These are phyloP conservation scores for Wickerhamomyces sp. DNA, from an alignment of 1,139 yeast species.

Conservation along the genomic window DNA sequence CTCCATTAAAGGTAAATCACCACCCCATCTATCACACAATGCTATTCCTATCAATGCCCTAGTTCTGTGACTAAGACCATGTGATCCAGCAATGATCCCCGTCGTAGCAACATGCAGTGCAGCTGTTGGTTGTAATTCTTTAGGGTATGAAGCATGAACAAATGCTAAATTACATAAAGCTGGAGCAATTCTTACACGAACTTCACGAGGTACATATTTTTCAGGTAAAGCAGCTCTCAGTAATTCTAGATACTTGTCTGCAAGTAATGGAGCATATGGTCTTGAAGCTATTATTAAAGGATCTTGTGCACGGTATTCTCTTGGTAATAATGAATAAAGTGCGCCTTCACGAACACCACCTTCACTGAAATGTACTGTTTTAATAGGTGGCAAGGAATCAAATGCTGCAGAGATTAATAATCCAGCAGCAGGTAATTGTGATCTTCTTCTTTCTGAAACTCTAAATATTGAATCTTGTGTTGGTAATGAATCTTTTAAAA, in stretches of 20 bases:
- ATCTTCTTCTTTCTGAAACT: conserved; percentile 55
- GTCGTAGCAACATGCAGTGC: conserved; percentile 63
- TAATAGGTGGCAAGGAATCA: conserved; percentile 51
- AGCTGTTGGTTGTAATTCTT: conserved; percentile 66
- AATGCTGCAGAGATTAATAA: conserved; percentile 54
- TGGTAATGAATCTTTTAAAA: conserved; percentile 33
- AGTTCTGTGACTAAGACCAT: conserved; percentile 62
- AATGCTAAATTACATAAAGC: conserved; percentile 65
- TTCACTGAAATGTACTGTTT: conserved; percentile 59
- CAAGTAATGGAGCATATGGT: conserved; percentile 60
- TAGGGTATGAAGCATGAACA: conserved; percentile 66
- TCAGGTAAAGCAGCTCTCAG: conserved; percentile 50
- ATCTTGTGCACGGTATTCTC: conserved; percentile 51
- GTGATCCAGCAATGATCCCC: conserved; percentile 65
- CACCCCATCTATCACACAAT: conserved; percentile 72
- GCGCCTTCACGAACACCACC: conserved; percentile 75
- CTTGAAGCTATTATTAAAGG: conserved; percentile 60
- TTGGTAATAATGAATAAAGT: conserved; percentile 52
- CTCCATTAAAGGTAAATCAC: conserved; percentile 56
- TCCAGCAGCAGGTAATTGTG: conserved; percentile 62
- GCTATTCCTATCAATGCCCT: conserved; percentile 66
- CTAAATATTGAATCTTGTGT: conserved; percentile 42
- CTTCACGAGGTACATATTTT: conserved; percentile 48
- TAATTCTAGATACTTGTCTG: conserved; percentile 45
- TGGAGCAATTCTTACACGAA: conserved; percentile 54